Evolutionary conservation across 2,329 filamentous ascomycete species (phyloP).

Genomic region (Diaporthe ampelina): DNA sequence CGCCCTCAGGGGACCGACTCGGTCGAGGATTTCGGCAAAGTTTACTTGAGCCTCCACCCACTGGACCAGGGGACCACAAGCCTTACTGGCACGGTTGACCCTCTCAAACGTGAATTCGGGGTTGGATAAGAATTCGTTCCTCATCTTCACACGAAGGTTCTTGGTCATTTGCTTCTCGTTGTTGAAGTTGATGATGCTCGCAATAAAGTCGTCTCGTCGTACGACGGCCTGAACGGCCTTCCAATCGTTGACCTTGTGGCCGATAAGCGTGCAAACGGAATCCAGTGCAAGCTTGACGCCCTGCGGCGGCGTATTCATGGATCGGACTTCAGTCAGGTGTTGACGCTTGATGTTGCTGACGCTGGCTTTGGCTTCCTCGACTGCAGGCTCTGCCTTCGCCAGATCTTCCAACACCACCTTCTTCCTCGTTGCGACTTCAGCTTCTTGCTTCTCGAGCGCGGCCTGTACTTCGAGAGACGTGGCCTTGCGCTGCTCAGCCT

Average conservation of each 20-base stretch:
- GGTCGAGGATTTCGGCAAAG: conserved; percentile 96
- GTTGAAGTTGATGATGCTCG: conserved; percentile 96
- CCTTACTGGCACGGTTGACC: conserved; percentile 96
- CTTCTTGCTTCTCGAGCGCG: conserved; percentile 89
- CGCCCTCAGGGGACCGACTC: conserved; percentile 90
- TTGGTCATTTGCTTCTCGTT: conserved; percentile 96
- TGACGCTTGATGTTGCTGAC: conserved; percentile 99
- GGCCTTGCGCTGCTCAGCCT: conserved; percentile 91
- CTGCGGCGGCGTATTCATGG: conserved; percentile 92
- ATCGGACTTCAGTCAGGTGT: conserved; percentile 96
- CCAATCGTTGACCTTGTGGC: conserved; percentile 92
- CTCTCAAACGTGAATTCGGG: conserved; percentile 97
- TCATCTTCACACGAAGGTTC: conserved; percentile 86
- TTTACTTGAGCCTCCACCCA: conserved; percentile 98
- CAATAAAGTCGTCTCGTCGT: conserved; percentile 95
- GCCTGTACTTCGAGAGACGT: conserved; percentile 91
- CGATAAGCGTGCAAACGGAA: conserved; percentile 94
- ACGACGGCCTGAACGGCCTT: conserved; percentile 91
- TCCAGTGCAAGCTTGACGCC: conserved; percentile 94
- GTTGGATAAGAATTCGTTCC: conserved; percentile 90
- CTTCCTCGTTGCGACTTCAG: conserved; percentile 84
- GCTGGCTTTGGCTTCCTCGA: conserved; percentile 92
- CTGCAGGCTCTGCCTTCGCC: conserved; percentile 91
- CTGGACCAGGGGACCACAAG: conserved; percentile 95
- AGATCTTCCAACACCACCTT: conserved; percentile 90